Percentiles rank a stretch among this genome's conserved stretches.
phyloP scores from a whole-genome alignment of 768 basidiomycete genomes.

The Neoboletus magnificus region DNA sequence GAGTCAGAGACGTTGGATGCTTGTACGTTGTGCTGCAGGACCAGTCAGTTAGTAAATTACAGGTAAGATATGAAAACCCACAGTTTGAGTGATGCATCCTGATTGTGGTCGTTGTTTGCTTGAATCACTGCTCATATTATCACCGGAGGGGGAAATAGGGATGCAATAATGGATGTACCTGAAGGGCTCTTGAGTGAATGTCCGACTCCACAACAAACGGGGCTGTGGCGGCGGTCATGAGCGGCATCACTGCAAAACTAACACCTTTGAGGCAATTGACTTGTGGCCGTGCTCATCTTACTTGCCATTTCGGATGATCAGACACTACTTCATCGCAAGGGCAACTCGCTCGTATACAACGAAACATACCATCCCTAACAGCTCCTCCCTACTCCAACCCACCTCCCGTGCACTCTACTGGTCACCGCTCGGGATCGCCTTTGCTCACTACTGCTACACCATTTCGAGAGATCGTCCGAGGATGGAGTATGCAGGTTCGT shows the following conservation, averaged over 20 bases:
- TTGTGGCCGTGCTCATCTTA: too few species aligned
- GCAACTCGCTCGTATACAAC: neutral
- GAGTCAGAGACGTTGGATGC: too few species aligned
- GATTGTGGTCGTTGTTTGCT: neutral
- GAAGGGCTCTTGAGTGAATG: too few species aligned
- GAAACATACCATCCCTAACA: neutral
- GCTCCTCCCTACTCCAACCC: neutral
- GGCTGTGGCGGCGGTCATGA: neutral
- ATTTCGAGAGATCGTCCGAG: slow-evolving; percentile 48
- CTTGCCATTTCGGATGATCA: neutral
- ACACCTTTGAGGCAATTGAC: too few species aligned
- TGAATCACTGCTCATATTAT: neutral
- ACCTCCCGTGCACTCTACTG: slow-evolving; percentile 46
- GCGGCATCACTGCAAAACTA: neutral
- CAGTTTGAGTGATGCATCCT: neutral
- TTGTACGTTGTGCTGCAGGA: neutral
- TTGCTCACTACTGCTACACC: slow-evolving; percentile 49
- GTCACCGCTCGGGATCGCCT: slow-evolving; percentile 50
- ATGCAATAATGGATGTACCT: too few species aligned
- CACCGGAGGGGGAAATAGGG: neutral
- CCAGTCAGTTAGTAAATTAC: neutral
- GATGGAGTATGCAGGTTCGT: slow-evolving; percentile 72
- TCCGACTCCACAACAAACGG: too few species aligned
- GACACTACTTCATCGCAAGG: neutral
- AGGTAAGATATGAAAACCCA: neutral